Evolutionary conservation across 2,329 filamentous ascomycete species (phyloP), one percentile per base, ranked within the genome.

Genomic region (Botryotinia narcissicola): DNA sequence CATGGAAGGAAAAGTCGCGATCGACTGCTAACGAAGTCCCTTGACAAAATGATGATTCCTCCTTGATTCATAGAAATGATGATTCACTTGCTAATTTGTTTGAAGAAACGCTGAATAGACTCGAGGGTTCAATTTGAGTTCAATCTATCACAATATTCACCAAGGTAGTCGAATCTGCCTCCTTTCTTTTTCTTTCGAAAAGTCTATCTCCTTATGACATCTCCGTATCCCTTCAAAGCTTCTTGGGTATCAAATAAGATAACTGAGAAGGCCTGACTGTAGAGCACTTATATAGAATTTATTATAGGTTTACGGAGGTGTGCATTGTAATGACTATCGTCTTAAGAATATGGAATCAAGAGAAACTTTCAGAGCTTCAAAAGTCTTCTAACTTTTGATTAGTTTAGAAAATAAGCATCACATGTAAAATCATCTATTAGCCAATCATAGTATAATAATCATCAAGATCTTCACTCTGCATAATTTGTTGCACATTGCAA

Each of bases 401-500:
- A 7, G 2, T 54, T 48, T n/a, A 51, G 48, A 51, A 51, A 51
- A 51, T n/a, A 16, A 54, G 5, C 12, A 54, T 54, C 48, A 54
- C 48, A n/a, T 54, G 48, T n/a, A n/a, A 25, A 54, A 14, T 7
- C 25, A 54, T 16, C 48, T 10, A 16, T n/a, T 12, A 18, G n/a
- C 63, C 42, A 67, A 37, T 67, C 10, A 48, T 8, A 25, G 16
- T 20, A 4, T 16, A 25, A 22, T 3, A 22, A 16, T 22, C 16
- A 20, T 42, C n/a, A 42, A 44, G 46, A 54, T 57, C 48, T 16
- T 46, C 42, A 61, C 9, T 10, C 25, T 68, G 51, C 62, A 72
- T 69, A 42, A 42, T 69, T 72, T 72, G 71, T 72, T 72, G 62
- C 71, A 59, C 8, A 29, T 72, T 61, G 29, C 12, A 67, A 72